Base-by-base conservation (phyloP, 164 flowering plant species). In the Chimonanthus salicifolius region DNA sequence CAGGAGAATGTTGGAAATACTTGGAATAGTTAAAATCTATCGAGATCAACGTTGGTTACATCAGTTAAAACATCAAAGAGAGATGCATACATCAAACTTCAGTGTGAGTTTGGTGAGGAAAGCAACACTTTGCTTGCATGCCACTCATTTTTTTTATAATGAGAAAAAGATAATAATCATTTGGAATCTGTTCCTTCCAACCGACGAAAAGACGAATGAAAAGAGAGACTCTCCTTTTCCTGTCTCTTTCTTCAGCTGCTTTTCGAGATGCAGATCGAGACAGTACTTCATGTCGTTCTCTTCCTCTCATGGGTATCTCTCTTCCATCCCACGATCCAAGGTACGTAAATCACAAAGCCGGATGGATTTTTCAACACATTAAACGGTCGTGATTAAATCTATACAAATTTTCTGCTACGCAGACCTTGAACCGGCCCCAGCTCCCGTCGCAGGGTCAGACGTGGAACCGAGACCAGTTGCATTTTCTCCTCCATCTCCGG, bases 351-450 rank as follows among this genome's bases (percentile, higher is more conserved):
- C 11, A 45, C 47, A 64, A 49, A 64, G 70, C 58, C 69, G 43
- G 9, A 58, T 70, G 2, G 64, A 54, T 49, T 73, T 73, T 66
- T 44, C 15, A 4, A 54, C 16, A 43, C 18, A 11, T 51, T 1
- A 2, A 54, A 46, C 15, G 13, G n/a, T 47, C 46, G 9, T 4
- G 2, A 6, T 10, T 44, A 4, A 49, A 16, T 66, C 18, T 18
- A 18, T 51, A 4, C 21, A 62, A 43, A 18, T 33, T 64, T 49
- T 71, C 49, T 66, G 49, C 54, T 1, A 45, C 47, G 58, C 67
- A 76, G 78, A 70, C 67, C 21, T 20, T 62, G 71, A 6, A 15
- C 78, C 78, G 66, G 71, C 47, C 48, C 78, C 74, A 44, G 71
- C 74, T 8, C 78, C 78, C 16, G 60, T 58, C 8, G 58, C 74